These are phyloP conservation scores for Penicillium verrucosum DNA, from an alignment of 2,329 filamentous ascomycete species.

Conservation along the genomic window DNA sequence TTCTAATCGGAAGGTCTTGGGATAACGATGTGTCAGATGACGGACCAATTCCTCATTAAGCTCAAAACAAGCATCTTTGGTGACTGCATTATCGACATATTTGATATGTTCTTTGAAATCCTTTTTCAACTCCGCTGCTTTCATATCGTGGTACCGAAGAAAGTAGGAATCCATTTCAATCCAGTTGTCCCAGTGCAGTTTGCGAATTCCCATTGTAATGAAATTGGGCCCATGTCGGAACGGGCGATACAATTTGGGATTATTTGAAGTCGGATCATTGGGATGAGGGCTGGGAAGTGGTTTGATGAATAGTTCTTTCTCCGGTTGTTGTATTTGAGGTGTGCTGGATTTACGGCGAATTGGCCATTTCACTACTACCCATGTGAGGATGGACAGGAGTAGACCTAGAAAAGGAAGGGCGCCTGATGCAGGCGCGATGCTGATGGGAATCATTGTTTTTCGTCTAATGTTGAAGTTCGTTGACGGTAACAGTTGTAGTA, in stretches of 20 bases:
- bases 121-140: conserved; percentile 3
- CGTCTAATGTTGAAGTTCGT: not conserved
- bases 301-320: not conserved
- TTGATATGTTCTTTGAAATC: conserved; percentile 12
- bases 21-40: conserved; percentile 10
- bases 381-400: not conserved
- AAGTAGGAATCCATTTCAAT: conserved; percentile 19
- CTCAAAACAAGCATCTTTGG: conserved; percentile 12
- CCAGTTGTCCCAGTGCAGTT: conserved; percentile 16
- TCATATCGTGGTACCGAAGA: conserved; percentile 3
- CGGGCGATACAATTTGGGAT: conserved; percentile 12
- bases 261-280: not conserved
- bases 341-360: not conserved
- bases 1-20: conserved; percentile 3
- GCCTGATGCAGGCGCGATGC: not conserved
- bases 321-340: not conserved
- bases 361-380: not conserved
- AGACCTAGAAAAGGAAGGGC: not conserved
- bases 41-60: conserved; percentile 5
- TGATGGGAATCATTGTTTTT: not conserved
- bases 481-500: not conserved
- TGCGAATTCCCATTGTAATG: conserved; percentile 17
- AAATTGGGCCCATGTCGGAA: conserved; percentile 16
- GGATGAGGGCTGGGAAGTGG: not conserved
- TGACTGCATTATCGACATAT: conserved; percentile 14